Conservation (phyloP, 179 eudicot genomes). For the Heliamphora pulchella region DNA sequence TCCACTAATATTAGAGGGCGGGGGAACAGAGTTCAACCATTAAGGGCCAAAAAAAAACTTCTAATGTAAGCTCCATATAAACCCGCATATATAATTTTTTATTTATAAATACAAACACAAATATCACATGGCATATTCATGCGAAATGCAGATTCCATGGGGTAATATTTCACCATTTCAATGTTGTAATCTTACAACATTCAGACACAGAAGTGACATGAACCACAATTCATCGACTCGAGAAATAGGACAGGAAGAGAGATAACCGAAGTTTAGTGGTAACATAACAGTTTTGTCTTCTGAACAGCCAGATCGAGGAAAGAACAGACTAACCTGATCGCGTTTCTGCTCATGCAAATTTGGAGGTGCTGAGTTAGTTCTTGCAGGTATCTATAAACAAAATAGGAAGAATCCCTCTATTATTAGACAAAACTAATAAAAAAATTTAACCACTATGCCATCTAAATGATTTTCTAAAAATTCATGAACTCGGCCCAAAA, state of each 20-base stretch:
- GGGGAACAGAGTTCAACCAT: background rate
- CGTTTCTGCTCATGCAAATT: constrained; percentile 76
- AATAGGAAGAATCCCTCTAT: background rate
- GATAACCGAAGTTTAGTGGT: background rate
- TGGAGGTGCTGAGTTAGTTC: constrained; percentile 97
- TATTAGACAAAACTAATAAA: background rate
- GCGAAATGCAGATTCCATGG: background rate
- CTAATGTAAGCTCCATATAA: background rate
- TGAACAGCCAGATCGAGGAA: background rate
- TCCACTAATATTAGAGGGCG: background rate
- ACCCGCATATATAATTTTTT: background rate
- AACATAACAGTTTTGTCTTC: background rate
- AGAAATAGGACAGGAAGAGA: background rate
- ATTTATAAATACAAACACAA: background rate
- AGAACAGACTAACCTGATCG: constrained; percentile 53
- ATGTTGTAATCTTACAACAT: background rate
- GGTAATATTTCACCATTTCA: background rate
- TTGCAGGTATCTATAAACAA: constrained; percentile 65
- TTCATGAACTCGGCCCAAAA: too few relatives aligned
- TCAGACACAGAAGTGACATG: background rate
- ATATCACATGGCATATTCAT: background rate
- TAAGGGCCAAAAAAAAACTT: background rate
- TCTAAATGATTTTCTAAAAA: background rate
- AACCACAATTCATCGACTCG: background rate
- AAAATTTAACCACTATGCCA: background rate